These are phyloP conservation scores for Talinum fruticosum DNA, from an alignment of 148 eudicot genomes.

Conservation along the genomic window DNA sequence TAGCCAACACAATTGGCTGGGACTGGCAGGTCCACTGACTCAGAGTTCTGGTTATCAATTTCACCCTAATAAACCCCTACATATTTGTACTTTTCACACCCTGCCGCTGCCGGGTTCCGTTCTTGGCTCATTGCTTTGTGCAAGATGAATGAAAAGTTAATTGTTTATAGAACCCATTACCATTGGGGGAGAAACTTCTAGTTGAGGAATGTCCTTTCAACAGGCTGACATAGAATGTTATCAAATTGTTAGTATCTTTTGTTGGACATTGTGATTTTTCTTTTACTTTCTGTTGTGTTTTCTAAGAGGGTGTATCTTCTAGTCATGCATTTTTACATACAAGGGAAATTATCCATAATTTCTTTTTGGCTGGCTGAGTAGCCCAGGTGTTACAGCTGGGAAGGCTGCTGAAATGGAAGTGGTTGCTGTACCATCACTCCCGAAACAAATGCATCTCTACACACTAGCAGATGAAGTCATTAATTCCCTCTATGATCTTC, in stretches of 20 bases:
- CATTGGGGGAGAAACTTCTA: not conserved
- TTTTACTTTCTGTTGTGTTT: not conserved
- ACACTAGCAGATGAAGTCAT: constrained; percentile 73
- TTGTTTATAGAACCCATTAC: not conserved
- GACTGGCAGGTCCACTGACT: not conserved
- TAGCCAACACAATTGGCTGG: not conserved
- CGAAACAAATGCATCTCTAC: constrained; percentile 69
- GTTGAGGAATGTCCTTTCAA: not conserved
- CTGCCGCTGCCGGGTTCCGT: not conserved
- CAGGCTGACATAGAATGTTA: too few relatives aligned
- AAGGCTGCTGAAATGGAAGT: constrained; percentile 95
- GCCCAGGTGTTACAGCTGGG: constrained; percentile 83
- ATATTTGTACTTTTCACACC: not conserved
- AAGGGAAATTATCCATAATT: not conserved
- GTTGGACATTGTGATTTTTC: not conserved
- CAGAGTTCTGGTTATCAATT: not conserved
- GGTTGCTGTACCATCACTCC: constrained; percentile 84
- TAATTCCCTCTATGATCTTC: constrained; percentile 81
- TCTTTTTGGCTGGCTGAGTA: constrained; percentile 27
- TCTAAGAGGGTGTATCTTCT: not conserved
- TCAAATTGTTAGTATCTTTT: not conserved
- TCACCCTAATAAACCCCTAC: not conserved
- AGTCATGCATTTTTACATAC: not conserved
- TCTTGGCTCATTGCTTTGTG: not conserved
- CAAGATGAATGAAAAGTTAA: not conserved